These are phyloP conservation scores for Naganishia liquefaciens DNA, from an alignment of 1,284 basidiomycete genomes.

Conservation along the genomic window DNA sequence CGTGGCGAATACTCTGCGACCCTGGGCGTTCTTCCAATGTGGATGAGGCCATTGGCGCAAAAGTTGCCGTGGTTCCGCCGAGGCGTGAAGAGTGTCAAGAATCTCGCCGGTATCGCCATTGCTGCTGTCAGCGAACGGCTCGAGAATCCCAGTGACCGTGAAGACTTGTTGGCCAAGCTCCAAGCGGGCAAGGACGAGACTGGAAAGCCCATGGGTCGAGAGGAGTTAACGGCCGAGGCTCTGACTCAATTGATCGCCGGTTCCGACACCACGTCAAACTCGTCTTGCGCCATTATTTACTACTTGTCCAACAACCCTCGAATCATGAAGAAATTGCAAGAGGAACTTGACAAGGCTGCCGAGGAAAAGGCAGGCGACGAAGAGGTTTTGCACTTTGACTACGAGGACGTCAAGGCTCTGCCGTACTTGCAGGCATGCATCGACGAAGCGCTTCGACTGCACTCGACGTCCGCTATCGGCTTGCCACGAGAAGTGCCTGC, in stretches of 20 bases:
- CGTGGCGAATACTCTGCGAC: conserved; percentile 84
- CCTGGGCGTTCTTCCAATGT: conserved; percentile 74
- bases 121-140: conserved; percentile 76
- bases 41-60: conserved; percentile 65
- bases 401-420: conserved; percentile 66
- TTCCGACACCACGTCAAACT: conserved; percentile 80
- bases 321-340: conserved; percentile 72
- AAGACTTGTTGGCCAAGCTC: conserved; percentile 77
- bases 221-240: conserved; percentile 83
- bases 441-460: conserved; percentile 75
- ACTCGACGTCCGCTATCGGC: conserved; percentile 73
- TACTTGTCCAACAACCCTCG: conserved; percentile 69
- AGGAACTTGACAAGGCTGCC: conserved; percentile 63
- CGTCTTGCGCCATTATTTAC: conserved; percentile 81
- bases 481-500: conserved; percentile 72
- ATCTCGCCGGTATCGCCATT: conserved; percentile 77
- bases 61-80: conserved; percentile 73
- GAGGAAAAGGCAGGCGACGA: conserved; percentile 54
- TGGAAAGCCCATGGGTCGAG: conserved; percentile 72
- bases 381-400: conserved; percentile 59
- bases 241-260: conserved; percentile 82
- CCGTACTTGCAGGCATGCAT: conserved; percentile 78
- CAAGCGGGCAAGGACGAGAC: conserved; percentile 74
- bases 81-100: conserved; percentile 68
- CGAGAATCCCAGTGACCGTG: conserved; percentile 59